Percentiles rank a stretch among this genome's conserved stretches.
These are phyloP conservation scores for Reutealis trisperma DNA, from an alignment of 345 rosid species.

Conservation along the genomic window DNA sequence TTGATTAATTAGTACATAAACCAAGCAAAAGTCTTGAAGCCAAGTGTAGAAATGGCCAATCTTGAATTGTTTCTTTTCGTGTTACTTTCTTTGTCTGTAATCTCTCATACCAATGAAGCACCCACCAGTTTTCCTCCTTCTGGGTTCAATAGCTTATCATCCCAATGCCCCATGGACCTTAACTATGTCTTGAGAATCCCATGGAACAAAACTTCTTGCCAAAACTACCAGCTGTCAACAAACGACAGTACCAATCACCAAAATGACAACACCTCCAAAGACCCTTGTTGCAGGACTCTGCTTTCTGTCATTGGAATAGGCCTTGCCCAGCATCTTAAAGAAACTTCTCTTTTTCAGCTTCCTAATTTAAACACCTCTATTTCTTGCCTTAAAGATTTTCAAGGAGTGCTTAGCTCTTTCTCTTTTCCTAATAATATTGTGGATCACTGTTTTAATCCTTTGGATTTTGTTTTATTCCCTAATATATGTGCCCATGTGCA, in stretches of 20 bases:
- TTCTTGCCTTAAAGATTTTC: constrained; percentile 65
- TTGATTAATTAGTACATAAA: not conserved
- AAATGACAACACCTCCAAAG: not conserved
- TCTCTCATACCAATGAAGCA: constrained; percentile 12
- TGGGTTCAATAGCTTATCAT: not conserved
- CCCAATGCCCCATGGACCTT: constrained; percentile 66
- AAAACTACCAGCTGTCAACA: constrained; percentile 22
- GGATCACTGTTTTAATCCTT: constrained; percentile 57
- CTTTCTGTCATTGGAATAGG: constrained; percentile 61
- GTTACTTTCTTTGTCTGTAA: constrained; percentile 7
- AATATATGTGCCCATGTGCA: constrained; percentile 54
- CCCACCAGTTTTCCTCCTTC: constrained; percentile 13
- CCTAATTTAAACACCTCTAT: constrained; percentile 50
- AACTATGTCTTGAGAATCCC: constrained; percentile 57
- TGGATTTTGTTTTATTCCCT: constrained; percentile 47
- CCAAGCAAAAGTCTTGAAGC: not conserved
- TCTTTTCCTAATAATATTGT: constrained; percentile 51
- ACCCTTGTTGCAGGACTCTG: constrained; percentile 54
- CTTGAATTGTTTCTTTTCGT: constrained; percentile 15
- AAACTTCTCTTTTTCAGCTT: constrained; percentile 60
- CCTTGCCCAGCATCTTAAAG: constrained; percentile 56
- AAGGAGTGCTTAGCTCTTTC: constrained; percentile 50
- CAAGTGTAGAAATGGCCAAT: not conserved
- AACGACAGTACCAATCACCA: constrained; percentile 5
- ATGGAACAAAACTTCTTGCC: constrained; percentile 66